These are phyloP conservation scores for Mortierella polycephala DNA, from an alignment of 371 early-diverging fungal species.

Conservation along the genomic window DNA sequence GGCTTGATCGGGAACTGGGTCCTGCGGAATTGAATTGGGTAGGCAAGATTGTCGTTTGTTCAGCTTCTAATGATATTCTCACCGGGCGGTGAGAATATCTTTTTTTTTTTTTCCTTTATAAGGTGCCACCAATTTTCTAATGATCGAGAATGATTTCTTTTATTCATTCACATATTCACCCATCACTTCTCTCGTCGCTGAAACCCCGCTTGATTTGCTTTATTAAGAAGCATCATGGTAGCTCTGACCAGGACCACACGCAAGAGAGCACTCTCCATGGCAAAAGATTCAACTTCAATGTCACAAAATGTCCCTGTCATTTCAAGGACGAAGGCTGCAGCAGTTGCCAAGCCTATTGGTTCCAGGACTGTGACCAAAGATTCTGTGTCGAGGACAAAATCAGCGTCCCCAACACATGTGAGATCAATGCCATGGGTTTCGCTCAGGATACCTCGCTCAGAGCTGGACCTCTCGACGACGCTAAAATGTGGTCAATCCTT, in stretches of 20 bases:
- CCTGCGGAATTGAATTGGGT: too few relatives aligned
- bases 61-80: too few relatives aligned
- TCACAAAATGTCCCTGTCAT: not conserved
- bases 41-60: too few relatives aligned
- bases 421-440: slow-evolving; percentile 63
- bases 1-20: too few relatives aligned
- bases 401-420: slow-evolving; percentile 8
- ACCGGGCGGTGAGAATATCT: too few relatives aligned
- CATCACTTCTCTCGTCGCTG: not conserved
- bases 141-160: too few relatives aligned
- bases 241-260: slow-evolving; percentile 35
- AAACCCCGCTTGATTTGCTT: not conserved
- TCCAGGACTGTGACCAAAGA: not conserved
- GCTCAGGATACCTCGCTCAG: slow-evolving; percentile 67
- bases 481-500: slow-evolving; percentile 92
- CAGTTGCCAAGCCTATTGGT: not conserved
- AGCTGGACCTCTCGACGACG: slow-evolving; percentile 80
- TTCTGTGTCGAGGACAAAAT: not conserved
- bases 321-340: not conserved
- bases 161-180: too few relatives aligned
- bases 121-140: too few relatives aligned
- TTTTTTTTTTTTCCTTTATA: too few relatives aligned
- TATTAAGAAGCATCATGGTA: slow-evolving; percentile 14
- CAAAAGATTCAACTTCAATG: slow-evolving; percentile 10
- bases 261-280: slow-evolving; percentile 24